A percentile compares a stretch with the other conserved stretches of the same genome.
Evolutionary conservation across 2,329 filamentous ascomycete species (phyloP).

Genomic region (Phoma sp.): DNA sequence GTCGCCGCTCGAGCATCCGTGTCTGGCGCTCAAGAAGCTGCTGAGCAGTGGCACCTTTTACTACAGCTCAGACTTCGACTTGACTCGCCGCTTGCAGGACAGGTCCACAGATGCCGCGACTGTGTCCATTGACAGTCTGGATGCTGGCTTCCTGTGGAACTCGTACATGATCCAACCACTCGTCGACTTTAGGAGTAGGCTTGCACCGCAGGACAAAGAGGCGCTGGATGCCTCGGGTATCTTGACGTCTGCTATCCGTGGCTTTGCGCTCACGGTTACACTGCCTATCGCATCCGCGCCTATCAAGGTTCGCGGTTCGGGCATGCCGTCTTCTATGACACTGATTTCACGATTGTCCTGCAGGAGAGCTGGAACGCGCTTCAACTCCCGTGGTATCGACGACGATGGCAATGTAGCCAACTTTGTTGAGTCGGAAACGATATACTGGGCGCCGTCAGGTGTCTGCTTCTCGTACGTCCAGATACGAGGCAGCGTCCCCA

Average conservation of each 20-base stretch:
- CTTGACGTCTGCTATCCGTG: constrained; percentile 90
- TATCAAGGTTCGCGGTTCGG: constrained; percentile 68
- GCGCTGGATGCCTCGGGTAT: constrained; percentile 87
- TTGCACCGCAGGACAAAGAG: constrained; percentile 75
- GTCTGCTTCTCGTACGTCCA: constrained; percentile 94
- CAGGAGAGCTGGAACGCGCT: constrained; percentile 87
- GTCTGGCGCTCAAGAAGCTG: constrained; percentile 87
- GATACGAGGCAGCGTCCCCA: constrained; percentile 87
- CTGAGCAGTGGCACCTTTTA: constrained; percentile 95
- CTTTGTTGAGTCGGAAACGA: constrained; percentile 97
- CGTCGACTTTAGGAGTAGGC: constrained; percentile 82
- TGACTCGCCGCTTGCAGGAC: constrained; percentile 92
- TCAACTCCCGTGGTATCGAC: constrained; percentile 96
- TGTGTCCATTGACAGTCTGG: constrained; percentile 90
- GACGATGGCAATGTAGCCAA: constrained; percentile 98
- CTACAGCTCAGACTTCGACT: constrained; percentile 97
- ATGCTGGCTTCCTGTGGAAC: constrained; percentile 95
- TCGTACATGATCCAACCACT: constrained; percentile 97
- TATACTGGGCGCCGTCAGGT: constrained; percentile 80
- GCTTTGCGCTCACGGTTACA: constrained; percentile 86
- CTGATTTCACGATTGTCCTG: constrained; percentile 93
- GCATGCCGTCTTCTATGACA: constrained; percentile 82
- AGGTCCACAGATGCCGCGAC: constrained; percentile 78
- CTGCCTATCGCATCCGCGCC: constrained; percentile 80
- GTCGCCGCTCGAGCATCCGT: constrained; percentile 80